These are phyloP conservation scores for Paradendryphiella salina DNA, from an alignment of 2,329 filamentous ascomycete species.

Conservation along the genomic window DNA sequence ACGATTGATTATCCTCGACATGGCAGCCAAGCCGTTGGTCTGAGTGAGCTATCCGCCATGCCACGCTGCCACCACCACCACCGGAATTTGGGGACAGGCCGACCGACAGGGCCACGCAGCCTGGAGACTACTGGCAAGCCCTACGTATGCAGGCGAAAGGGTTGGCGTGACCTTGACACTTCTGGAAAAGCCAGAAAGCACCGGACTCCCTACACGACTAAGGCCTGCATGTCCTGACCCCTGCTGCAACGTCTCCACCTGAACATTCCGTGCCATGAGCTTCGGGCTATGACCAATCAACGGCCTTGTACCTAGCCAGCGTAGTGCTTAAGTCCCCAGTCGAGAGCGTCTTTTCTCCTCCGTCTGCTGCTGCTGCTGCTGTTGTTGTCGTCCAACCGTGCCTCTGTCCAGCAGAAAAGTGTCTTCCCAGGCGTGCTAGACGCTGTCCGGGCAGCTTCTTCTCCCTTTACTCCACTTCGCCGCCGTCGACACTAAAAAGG, in stretches of 20 bases:
- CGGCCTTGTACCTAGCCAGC: slow-evolving; percentile 22
- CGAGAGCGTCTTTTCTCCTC: slow-evolving; percentile 23
- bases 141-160: slow-evolving; percentile 10
- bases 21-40: slow-evolving; percentile 22
- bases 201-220: slow-evolving; percentile 22
- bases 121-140: slow-evolving; percentile 8
- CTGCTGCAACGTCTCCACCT: slow-evolving; percentile 26
- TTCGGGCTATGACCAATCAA: slow-evolving; percentile 30
- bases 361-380: slow-evolving; percentile 21
- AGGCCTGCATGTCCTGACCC: slow-evolving; percentile 34
- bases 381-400: slow-evolving; percentile 12
- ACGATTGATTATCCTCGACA: slow-evolving; percentile 18
- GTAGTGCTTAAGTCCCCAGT: slow-evolving; percentile 38
- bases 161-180: slow-evolving; percentile 9
- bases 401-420: slow-evolving; percentile 8
- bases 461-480: slow-evolving; percentile 17
- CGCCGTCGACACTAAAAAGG: slow-evolving; percentile 22
- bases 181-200: slow-evolving; percentile 10
- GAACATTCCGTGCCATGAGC: slow-evolving; percentile 26
- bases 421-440: neutral
- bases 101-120: slow-evolving; percentile 1
- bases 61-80: slow-evolving; percentile 16
- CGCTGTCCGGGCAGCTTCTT: slow-evolving; percentile 4
- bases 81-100: neutral
- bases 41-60: slow-evolving; percentile 20